Evolutionary conservation across 192 early-diverging fungal genomes (phyloP), one percentile per base, ranked within the genome.

Genomic region (Linnemannia elongata): DNA sequence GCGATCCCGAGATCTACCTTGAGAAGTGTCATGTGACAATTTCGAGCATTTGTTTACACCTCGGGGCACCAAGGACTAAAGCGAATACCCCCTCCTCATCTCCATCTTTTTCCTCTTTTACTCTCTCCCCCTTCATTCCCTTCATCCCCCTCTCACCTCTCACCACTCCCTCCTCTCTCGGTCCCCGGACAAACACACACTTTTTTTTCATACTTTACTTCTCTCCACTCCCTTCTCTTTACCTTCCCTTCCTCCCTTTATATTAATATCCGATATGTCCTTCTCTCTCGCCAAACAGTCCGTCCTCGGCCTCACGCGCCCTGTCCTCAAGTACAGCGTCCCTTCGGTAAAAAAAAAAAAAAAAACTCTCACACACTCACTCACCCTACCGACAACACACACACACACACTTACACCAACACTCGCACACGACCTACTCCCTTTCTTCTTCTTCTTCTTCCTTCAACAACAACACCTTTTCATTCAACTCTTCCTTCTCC

Each of bases 281-380:
- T 78, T 87, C 79, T 78, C 84, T 42, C 8, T 87, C 38, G 79
- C 69, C 60, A 87, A 80, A 69, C 84, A 87, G 72, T 81, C 84
- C 57, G 84, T 55, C 72, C 72, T 87, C 76, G 79, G 79, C 68
- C 84, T 87, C 63, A 57, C 79, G 75, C 84, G 84, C 84, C 79
- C 84, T 44, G 78, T 85, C 57, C 36, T 87, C n/a, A 87, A 87
- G 55, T 68, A 87, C 72, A 87, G 75, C 84, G 49, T 87, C 38
- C 84, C 84, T 70, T 81, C 79, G 84, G 84, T 87, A 87, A 81
- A 74, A 3, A 39, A 42, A 9, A 20, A 6, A 20, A 44, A 49
- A 35, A 27, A 30, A 20, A 75, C 47, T 75, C 55, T 38, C 22
- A 27, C n/a, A n/a, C 55, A 54, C 38, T 22, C 73, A 33, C 54